Conservation (phyloP, 2,329 filamentous ascomycete species). For the Stachybotrys elegans region DNA sequence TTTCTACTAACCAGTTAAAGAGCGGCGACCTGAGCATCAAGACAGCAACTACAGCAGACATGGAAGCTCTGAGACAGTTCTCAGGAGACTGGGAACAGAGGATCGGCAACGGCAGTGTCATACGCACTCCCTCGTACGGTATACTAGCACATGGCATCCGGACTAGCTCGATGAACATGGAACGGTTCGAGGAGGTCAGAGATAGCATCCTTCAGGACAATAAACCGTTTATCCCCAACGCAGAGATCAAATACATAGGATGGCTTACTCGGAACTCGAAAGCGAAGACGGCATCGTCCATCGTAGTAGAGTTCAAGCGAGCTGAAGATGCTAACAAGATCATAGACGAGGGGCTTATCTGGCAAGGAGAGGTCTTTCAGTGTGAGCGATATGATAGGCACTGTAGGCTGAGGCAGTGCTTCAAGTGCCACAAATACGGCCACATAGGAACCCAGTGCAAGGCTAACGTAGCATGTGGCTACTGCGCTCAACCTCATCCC, state of each 20-base stretch:
- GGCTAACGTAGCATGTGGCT: conserved; percentile 7
- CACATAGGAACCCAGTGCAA: conserved; percentile 10
- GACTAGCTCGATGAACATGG: conserved; percentile 4
- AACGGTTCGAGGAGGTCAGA: not conserved
- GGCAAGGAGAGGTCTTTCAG: no score
- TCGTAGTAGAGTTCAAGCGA: conserved; percentile 4
- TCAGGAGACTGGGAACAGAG: conserved; percentile 1
- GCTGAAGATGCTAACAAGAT: no score
- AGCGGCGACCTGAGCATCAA: conserved; percentile 5
- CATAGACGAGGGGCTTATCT: no score
- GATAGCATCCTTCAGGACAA: no score
- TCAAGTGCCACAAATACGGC: no score
- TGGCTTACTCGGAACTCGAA: conserved; percentile 3
- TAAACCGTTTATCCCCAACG: no score
- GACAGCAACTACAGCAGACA: conserved; percentile 2
- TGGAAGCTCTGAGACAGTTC: not conserved
- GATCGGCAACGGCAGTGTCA: not conserved
- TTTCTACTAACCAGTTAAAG: conserved; percentile 4
- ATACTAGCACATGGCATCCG: conserved; percentile 3
- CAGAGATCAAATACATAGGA: conserved; percentile 7
- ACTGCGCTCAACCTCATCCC: conserved; percentile 3
- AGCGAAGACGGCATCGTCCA: conserved; percentile 4
- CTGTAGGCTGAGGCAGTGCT: no score
- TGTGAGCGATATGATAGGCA: no score
- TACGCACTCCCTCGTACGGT: conserved; percentile 1